Evolutionary conservation across 1,284 basidiomycete genomes (phyloP).

Genomic region (Amylostereum chailletii): DNA sequence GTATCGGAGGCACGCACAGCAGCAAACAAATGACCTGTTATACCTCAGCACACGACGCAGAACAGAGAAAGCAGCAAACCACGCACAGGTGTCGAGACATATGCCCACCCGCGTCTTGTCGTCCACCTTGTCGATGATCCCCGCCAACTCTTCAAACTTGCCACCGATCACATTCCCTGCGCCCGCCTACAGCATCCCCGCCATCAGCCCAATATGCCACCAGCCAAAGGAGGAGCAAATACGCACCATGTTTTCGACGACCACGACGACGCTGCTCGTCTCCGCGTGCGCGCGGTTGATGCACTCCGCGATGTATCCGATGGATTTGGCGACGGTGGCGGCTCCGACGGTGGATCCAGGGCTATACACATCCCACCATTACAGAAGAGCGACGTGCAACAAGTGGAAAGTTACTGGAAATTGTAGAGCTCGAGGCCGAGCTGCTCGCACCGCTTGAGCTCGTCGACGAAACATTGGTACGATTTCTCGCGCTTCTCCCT

Average conservation of each 20-base stretch:
- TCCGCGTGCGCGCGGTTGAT: conserved; percentile 73
- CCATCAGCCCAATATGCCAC: background rate
- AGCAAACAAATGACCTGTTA: conserved; percentile 69
- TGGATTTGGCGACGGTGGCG: conserved; percentile 52
- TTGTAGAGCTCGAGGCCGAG: conserved; percentile 75
- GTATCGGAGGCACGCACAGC: conserved; percentile 38
- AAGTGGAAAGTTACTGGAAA: conserved; percentile 59
- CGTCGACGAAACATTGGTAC: conserved; percentile 78
- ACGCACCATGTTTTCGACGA: conserved; percentile 80
- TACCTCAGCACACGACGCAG: conserved; percentile 2
- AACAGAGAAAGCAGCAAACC: background rate
- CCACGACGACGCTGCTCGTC: conserved; percentile 53
- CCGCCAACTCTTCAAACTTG: conserved; percentile 57
- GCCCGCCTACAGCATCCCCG: conserved; percentile 46
- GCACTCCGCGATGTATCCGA: conserved; percentile 60
- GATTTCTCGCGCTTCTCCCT: conserved; percentile 73
- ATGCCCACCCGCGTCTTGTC: conserved; percentile 75
- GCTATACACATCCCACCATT: conserved; percentile 26
- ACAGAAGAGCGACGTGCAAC: background rate
- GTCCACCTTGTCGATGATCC: conserved; percentile 65
- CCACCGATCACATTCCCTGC: conserved; percentile 76
- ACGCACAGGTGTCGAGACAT: conserved; percentile 79
- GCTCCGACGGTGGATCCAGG: conserved; percentile 76
- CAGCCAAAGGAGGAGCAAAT: background rate
- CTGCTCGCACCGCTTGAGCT: conserved; percentile 72